Percentiles rank a stretch among this genome's conserved stretches.
phyloP scores from a whole-genome alignment of 495 filamentous ascomycete species.

The Xylaria acuta region DNA sequence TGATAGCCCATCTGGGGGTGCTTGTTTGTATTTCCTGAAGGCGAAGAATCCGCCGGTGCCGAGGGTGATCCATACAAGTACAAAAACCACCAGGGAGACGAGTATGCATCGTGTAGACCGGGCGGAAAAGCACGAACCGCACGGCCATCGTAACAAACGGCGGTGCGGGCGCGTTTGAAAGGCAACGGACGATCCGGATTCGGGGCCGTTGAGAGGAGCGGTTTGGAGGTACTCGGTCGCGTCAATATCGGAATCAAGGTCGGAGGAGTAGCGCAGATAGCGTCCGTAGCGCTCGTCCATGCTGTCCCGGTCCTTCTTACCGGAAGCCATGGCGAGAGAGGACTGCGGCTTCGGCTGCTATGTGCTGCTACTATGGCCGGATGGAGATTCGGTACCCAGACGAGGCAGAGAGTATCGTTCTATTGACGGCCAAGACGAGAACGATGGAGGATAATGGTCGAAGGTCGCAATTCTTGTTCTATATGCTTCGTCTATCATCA shows the following conservation, averaged over 20 bases:
- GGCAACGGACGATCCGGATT: conserved; percentile 24
- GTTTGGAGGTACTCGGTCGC: conserved; percentile 49
- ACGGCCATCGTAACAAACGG: conserved; percentile 29
- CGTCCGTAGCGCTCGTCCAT: conserved; percentile 33
- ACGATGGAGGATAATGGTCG: background rate
- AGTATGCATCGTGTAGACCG: conserved; percentile 46
- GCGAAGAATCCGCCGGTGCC: conserved; percentile 47
- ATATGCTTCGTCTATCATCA: background rate
- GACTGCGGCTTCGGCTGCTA: background rate
- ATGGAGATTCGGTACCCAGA: background rate
- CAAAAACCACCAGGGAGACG: conserved; percentile 30
- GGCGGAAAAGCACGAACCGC: conserved; percentile 30
- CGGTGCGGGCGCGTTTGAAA: conserved; percentile 28
- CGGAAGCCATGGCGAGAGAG: conserved; percentile 28
- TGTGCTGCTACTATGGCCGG: background rate
- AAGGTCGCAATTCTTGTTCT: background rate
- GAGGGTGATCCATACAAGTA: conserved; percentile 43
- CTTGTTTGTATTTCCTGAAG: conserved; percentile 49
- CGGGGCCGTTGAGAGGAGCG: conserved; percentile 34
- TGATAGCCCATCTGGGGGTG: conserved; percentile 59
- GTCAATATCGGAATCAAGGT: conserved; percentile 50
- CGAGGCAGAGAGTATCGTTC: background rate
- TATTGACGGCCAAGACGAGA: background rate
- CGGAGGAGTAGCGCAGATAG: conserved; percentile 38
- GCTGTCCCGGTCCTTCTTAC: conserved; percentile 26